A percentile compares a stretch with the other conserved stretches of the same genome.
phyloP scores from a whole-genome alignment of 169 alveolate genomes.

The Babesia gibsoni region DNA sequence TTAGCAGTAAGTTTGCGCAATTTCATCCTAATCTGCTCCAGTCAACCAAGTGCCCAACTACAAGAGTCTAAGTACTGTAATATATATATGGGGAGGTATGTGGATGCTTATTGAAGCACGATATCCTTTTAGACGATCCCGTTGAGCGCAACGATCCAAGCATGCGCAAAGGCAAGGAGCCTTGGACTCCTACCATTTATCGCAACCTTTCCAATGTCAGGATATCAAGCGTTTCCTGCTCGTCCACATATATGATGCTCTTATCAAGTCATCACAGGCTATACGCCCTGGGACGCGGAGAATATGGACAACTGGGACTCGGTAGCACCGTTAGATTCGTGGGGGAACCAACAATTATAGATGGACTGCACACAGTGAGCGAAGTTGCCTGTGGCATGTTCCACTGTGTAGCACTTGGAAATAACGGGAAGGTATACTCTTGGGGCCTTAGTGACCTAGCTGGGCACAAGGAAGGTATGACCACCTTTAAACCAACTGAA shows the following conservation, averaged over 20 bases:
- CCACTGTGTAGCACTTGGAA: slow-evolving; percentile 64
- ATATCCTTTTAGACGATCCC: not conserved
- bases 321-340: slow-evolving; percentile 53
- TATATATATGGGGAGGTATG: slow-evolving; percentile 65
- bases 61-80: slow-evolving; percentile 48
- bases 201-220: slow-evolving; percentile 65
- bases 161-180: not conserved
- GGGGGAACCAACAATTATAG: slow-evolving; percentile 64
- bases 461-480: slow-evolving; percentile 53
- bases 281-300: slow-evolving; percentile 74
- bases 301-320: slow-evolving; percentile 76
- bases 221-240: slow-evolving; percentile 67
- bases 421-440: slow-evolving; percentile 45
- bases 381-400: slow-evolving; percentile 69
- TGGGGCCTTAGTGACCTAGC: slow-evolving; percentile 78
- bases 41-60: slow-evolving; percentile 42
- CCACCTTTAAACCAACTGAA: slow-evolving; percentile 40
- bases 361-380: slow-evolving; percentile 34
- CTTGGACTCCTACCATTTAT: slow-evolving; percentile 68
- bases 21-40: not conserved
- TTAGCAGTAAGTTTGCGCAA: slow-evolving; percentile 25
- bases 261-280: slow-evolving; percentile 57
- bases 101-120: no score
- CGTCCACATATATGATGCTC: slow-evolving; percentile 67
- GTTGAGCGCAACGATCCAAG: slow-evolving; percentile 10